These are phyloP conservation scores for Aspergillus sp. DNA, from an alignment of 2,329 filamentous ascomycete genomes.

Conservation along the genomic window DNA sequence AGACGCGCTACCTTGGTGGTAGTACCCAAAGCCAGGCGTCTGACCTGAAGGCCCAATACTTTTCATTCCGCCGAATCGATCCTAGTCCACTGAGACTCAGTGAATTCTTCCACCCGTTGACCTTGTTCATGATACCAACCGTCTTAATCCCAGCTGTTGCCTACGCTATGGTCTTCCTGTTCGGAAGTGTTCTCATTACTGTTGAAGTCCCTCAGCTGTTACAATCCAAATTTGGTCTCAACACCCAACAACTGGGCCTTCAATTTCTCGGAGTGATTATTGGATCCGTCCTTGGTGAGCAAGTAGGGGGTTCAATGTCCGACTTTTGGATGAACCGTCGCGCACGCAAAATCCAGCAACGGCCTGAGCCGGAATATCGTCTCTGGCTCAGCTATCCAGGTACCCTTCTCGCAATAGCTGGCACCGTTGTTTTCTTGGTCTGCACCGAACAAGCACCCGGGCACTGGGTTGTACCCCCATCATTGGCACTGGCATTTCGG, in stretches of 20 bases:
- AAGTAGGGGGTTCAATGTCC: conserved; percentile 53
- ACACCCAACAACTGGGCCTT: conserved; percentile 55
- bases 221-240: conserved; percentile 52
- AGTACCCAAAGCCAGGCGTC: conserved; percentile 15
- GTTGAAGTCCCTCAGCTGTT: conserved; percentile 59
- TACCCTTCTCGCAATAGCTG: conserved; percentile 48
- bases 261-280: conserved; percentile 59
- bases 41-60: conserved; percentile 41
- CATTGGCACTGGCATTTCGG: conserved; percentile 50
- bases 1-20: conserved; percentile 47
- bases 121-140: conserved; percentile 42
- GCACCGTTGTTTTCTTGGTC: conserved; percentile 54
- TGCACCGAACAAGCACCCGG: conserved; percentile 45
- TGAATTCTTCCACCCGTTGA: conserved; percentile 51
- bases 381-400: conserved; percentile 57
- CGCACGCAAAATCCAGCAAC: conserved; percentile 28
- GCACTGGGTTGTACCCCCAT: conserved; percentile 55
- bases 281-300: conserved; percentile 57
- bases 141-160: conserved; percentile 50
- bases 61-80: conserved; percentile 49
- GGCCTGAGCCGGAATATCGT: conserved; percentile 49
- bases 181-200: conserved; percentile 50
- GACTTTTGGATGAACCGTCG: conserved; percentile 53
- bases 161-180: conserved; percentile 57
- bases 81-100: conserved; percentile 42